phyloP scores from a whole-genome alignment of 1,284 basidiomycete species.

The Ustilago cynodontis region DNA sequence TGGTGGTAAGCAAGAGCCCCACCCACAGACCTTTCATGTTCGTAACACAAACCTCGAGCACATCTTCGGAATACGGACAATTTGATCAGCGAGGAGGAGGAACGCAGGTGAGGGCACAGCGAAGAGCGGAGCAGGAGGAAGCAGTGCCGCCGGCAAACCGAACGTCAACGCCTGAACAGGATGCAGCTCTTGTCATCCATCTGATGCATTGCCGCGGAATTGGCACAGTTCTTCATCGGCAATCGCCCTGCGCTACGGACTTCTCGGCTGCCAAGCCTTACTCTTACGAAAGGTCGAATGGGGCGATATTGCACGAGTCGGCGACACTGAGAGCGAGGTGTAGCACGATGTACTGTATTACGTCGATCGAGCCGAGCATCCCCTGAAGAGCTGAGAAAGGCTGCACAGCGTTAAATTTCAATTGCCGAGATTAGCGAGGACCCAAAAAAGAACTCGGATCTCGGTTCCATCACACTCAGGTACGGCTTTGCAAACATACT shows the following conservation, averaged over 20 bases:
- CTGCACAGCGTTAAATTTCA: background rate
- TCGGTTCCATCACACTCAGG: background rate
- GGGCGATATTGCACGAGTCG: background rate
- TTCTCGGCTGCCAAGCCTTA: background rate
- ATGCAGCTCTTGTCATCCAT: conserved; percentile 3
- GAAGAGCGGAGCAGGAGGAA: background rate
- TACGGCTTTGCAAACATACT: background rate
- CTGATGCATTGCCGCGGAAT: conserved; percentile 10
- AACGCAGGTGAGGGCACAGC: background rate
- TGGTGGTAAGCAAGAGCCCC: background rate
- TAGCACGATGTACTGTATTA: background rate
- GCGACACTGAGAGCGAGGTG: background rate
- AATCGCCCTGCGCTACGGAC: background rate
- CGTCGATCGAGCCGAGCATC: conserved; percentile 6
- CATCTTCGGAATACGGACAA: conserved; percentile 7
- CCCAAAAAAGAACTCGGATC: conserved; percentile 1
- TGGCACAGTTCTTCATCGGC: background rate
- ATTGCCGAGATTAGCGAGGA: conserved; percentile 1
- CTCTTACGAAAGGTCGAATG: background rate
- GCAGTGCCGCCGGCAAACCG: conserved; percentile 4
- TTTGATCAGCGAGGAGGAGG: background rate
- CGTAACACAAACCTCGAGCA: background rate
- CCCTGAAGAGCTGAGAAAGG: background rate
- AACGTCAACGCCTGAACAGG: conserved; percentile 5
- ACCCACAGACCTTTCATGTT: background rate